These are phyloP conservation scores for Diplocarpon mali DNA, from an alignment of 2,329 filamentous ascomycete species.

Conservation along the genomic window DNA sequence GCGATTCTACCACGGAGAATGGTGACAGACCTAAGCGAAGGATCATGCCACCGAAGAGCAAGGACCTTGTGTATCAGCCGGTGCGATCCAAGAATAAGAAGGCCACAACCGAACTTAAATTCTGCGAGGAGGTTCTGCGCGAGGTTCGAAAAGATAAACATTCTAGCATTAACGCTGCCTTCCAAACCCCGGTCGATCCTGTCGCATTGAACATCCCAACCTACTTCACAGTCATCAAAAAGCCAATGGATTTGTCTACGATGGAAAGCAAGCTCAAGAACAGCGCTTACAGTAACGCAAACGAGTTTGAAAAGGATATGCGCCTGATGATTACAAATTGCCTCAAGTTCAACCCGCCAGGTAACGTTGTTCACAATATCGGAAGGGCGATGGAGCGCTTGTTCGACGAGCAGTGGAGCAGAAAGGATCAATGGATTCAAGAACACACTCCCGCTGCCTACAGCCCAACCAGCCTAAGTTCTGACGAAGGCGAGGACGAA, in stretches of 20 bases:
- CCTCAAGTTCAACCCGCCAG: conserved; percentile 78
- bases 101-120: conserved; percentile 77
- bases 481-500: conserved; percentile 63
- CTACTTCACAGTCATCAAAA: conserved; percentile 90
- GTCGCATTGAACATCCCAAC: conserved; percentile 88
- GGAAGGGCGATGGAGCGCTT: conserved; percentile 64
- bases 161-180: conserved; percentile 55
- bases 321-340: conserved; percentile 81
- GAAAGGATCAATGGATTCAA: conserved; percentile 72
- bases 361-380: conserved; percentile 60
- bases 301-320: conserved; percentile 79
- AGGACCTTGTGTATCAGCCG: conserved; percentile 78
- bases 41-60: conserved; percentile 81
- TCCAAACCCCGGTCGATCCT: conserved; percentile 78
- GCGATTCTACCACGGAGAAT: conserved; percentile 69
- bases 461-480: conserved; percentile 55
- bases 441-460: conserved; percentile 56
- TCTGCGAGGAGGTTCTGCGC: conserved; percentile 70
- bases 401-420: conserved; percentile 65
- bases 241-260: conserved; percentile 90
- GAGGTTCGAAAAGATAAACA: conserved; percentile 71
- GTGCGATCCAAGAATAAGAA: conserved; percentile 86
- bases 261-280: conserved; percentile 64
- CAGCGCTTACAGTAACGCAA: conserved; percentile 69
- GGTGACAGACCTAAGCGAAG: conserved; percentile 80